Percentiles rank a stretch among this genome's conserved stretches.
Evolutionary conservation across 2,329 filamentous ascomycete species (phyloP).

Genomic region (Aureobasidium lini): DNA sequence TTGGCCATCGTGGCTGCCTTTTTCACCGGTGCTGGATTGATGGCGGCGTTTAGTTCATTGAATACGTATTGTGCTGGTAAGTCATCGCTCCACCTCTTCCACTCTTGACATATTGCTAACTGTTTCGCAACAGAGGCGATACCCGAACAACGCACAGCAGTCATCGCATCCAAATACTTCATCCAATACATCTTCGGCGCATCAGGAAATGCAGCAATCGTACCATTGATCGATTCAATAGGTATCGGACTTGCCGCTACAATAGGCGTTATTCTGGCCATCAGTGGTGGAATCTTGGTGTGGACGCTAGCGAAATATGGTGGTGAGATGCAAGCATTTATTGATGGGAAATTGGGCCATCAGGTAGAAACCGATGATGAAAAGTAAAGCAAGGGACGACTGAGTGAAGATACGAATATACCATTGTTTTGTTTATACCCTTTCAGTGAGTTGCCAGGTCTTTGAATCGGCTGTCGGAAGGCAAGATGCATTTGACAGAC

Average conservation of each 20-base stretch:
- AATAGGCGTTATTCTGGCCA: constrained; percentile 49
- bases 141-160: constrained; percentile 60
- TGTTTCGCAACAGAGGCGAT: constrained; percentile 52
- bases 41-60: constrained; percentile 63
- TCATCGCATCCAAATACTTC: constrained; percentile 66
- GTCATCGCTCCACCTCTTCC: background rate
- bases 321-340: constrained; percentile 43
- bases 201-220: constrained; percentile 56
- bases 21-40: constrained; percentile 59
- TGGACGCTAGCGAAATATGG: constrained; percentile 45
- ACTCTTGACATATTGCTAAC: background rate
- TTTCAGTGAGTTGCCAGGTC: too few species aligned
- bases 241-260: constrained; percentile 73
- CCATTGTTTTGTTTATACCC: too few species aligned
- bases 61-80: constrained; percentile 63
- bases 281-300: constrained; percentile 32
- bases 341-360: constrained; percentile 32
- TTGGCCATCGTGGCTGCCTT: constrained; percentile 64
- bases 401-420: too few species aligned
- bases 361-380: background rate
- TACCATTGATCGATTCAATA: constrained; percentile 61
- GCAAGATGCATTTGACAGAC: too few species aligned
- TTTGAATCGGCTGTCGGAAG: too few species aligned
- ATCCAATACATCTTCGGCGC: constrained; percentile 67
- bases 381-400: background rate